Evolutionary conservation across 768 basidiomycete genomes (phyloP).

Genomic region (Tricholoma furcatifolium): DNA sequence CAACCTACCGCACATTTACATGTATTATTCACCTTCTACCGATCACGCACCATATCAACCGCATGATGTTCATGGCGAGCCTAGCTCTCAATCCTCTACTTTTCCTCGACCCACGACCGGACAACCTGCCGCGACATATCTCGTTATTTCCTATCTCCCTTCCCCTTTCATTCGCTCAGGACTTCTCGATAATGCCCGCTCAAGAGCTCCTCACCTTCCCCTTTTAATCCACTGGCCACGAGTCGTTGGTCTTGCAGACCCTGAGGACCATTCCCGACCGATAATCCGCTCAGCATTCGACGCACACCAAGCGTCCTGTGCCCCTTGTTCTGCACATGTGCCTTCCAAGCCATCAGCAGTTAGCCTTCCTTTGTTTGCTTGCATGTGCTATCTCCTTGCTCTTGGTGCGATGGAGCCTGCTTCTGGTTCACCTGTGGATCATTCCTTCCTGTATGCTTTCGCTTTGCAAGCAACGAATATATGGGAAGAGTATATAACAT

Average conservation of each 20-base stretch:
- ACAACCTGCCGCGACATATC: conserved; percentile 29
- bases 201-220: conserved; percentile 24
- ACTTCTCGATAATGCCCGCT: conserved; percentile 25
- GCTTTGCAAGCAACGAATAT: conserved; percentile 36
- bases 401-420: conserved; percentile 42
- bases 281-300: conserved; percentile 15
- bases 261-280: neutral
- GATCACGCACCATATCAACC: neutral
- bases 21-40: conserved; percentile 9
- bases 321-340: conserved; percentile 1
- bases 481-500: conserved; percentile 30
- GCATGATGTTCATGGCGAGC: neutral
- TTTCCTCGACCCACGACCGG: conserved; percentile 3
- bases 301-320: neutral
- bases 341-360: neutral
- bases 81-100: conserved; percentile 9
- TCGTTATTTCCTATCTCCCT: conserved; percentile 35
- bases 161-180: conserved; percentile 22
- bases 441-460: conserved; percentile 34
- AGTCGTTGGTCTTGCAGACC: conserved; percentile 10
- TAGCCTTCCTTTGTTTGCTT: conserved; percentile 53
- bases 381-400: conserved; percentile 57
- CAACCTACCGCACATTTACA: conserved; percentile 13
- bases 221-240: conserved; percentile 21
- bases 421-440: conserved; percentile 8